Evolutionary conservation across 768 basidiomycete genomes (phyloP).

Genomic region (Lactifluus subvellereus): DNA sequence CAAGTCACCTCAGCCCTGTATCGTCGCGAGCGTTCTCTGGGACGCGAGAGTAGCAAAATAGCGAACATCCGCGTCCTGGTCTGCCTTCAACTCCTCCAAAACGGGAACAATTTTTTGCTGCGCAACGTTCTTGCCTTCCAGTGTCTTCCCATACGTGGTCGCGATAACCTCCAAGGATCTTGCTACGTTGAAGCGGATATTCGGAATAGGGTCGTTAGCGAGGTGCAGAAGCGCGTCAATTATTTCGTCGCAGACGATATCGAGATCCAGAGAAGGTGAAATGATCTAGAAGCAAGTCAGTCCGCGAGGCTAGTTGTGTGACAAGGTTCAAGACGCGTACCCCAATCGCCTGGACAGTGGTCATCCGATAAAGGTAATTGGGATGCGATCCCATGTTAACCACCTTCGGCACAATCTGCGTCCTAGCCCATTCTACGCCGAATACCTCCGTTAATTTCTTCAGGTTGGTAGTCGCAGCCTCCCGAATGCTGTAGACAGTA

Average conservation of each 20-base stretch:
- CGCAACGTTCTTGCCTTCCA: constrained; percentile 72
- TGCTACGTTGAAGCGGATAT: constrained; percentile 98
- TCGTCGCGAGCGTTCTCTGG: constrained; percentile 43
- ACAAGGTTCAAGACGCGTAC: constrained; percentile 42
- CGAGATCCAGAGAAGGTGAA: constrained; percentile 77
- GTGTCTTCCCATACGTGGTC: constrained; percentile 50
- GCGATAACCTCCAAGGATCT: constrained; percentile 91
- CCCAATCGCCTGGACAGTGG: constrained; percentile 96
- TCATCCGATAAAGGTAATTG: constrained; percentile 97
- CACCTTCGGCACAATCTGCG: constrained; percentile 93
- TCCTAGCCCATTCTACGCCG: constrained; percentile 94
- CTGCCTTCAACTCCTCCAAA: constrained; percentile 80
- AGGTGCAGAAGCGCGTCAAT: constrained; percentile 79
- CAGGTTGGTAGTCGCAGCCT: constrained; percentile 95
- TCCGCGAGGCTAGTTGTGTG: neutral
- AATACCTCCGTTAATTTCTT: constrained; percentile 98
- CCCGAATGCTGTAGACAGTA: constrained; percentile 96
- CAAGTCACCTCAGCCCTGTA: constrained; percentile 37
- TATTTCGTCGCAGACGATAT: constrained; percentile 79
- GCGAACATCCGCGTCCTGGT: constrained; percentile 92
- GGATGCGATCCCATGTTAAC: constrained; percentile 96
- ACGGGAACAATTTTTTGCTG: constrained; percentile 72
- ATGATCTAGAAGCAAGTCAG: constrained; percentile 63
- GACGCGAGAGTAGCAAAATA: constrained; percentile 85
- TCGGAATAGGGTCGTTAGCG: constrained; percentile 88